Evolutionary conservation across 345 rosid species (phyloP).

Genomic region (Melastoma malabathricum): DNA sequence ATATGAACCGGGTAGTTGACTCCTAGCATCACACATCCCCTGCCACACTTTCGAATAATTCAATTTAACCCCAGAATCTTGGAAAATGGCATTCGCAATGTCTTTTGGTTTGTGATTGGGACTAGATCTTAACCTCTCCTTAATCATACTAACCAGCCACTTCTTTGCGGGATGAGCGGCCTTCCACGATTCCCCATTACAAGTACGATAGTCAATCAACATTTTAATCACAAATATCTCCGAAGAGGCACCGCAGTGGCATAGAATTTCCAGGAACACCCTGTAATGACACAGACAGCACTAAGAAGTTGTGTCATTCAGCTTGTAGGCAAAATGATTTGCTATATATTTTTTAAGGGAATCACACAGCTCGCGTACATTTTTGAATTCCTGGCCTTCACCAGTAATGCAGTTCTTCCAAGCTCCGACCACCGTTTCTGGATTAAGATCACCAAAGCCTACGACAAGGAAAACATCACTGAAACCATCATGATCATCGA

Average conservation of each 20-base stretch:
- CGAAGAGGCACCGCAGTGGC: constrained; percentile 79
- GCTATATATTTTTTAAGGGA: constrained; percentile 78
- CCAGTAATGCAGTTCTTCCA: constrained; percentile 83
- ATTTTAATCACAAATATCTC: constrained; percentile 49
- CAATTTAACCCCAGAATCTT: constrained; percentile 68
- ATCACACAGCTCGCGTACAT: constrained; percentile 72
- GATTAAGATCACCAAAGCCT: constrained; percentile 17
- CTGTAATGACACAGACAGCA: constrained; percentile 55
- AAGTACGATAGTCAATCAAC: constrained; percentile 47
- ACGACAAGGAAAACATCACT: constrained; percentile 8
- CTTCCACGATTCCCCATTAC: constrained; percentile 75
- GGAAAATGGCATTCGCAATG: constrained; percentile 43
- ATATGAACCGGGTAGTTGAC: constrained; percentile 70
- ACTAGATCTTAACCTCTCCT: constrained; percentile 60
- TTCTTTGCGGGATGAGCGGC: constrained; percentile 62
- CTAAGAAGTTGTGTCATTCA: constrained; percentile 63
- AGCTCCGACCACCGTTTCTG: constrained; percentile 36
- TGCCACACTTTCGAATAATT: constrained; percentile 79
- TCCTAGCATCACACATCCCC: constrained; percentile 74
- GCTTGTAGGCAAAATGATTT: constrained; percentile 55
- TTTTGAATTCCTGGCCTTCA: constrained; percentile 76
- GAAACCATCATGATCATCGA: constrained; percentile 15
- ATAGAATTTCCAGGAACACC: constrained; percentile 57
- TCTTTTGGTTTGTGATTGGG: constrained; percentile 77
- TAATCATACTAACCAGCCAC: constrained; percentile 73